Evolutionary conservation across 768 basidiomycete species (phyloP).

Genomic region (Termitomyces eurrhizus): DNA sequence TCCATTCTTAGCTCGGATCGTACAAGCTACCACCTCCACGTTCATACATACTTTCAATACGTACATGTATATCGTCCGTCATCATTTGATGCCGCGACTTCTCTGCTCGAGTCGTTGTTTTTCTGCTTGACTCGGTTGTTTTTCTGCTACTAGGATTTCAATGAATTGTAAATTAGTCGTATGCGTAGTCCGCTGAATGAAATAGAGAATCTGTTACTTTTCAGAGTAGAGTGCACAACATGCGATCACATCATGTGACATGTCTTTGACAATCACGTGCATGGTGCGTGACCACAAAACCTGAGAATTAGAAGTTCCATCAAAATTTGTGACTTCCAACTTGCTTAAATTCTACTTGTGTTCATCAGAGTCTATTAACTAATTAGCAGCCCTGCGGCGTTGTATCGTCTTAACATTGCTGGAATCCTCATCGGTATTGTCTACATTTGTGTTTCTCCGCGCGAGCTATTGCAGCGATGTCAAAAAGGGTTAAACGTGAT

Average conservation of each 20-base stretch:
- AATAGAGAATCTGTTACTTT: neutral
- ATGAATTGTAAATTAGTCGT: neutral
- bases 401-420: neutral
- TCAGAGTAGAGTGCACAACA: too few relatives aligned
- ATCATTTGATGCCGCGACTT: neutral
- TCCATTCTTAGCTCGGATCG: constrained; percentile 11
- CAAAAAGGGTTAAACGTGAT: neutral
- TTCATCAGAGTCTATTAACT: neutral
- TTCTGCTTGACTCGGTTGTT: constrained; percentile 1
- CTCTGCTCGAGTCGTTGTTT: constrained; percentile 4
- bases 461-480: neutral
- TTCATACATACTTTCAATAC: constrained; percentile 3
- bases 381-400: neutral
- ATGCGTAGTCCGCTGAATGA: neutral
- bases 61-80: neutral
- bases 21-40: constrained; percentile 9
- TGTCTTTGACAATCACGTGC: neutral
- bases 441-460: neutral
- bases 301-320: neutral
- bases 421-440: neutral
- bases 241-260: too few relatives aligned
- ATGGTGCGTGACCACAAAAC: neutral
- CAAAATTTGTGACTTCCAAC: neutral
- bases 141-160: neutral
- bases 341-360: neutral